Evolutionary conservation across 331 rosid genomes (phyloP).

Genomic region (Stylosanthes scabra): DNA sequence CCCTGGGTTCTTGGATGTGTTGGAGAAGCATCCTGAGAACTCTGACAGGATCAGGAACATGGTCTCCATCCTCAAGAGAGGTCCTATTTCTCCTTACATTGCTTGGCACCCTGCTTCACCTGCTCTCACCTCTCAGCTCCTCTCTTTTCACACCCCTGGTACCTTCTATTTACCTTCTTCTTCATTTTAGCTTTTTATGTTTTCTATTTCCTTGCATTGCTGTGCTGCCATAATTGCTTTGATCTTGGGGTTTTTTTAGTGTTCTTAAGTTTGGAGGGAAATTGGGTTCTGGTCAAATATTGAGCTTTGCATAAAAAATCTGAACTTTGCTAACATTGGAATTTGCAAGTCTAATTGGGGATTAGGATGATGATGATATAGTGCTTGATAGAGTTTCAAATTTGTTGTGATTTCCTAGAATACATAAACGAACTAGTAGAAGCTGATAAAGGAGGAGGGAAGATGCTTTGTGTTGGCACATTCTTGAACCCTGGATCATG

Average conservation of each 20-base stretch:
- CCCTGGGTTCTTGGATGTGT: slow-evolving; percentile 81
- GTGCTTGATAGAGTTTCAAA: slow-evolving; percentile 35
- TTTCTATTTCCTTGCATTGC: not conserved
- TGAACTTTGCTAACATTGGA: too few relatives aligned
- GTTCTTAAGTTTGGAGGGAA: not conserved
- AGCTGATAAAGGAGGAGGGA: slow-evolving; percentile 80
- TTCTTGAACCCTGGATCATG: slow-evolving; percentile 89
- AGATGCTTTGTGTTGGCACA: slow-evolving; percentile 69
- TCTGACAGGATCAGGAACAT: slow-evolving; percentile 81
- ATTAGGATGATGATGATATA: not conserved
- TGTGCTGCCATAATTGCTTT: not conserved
- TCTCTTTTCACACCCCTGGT: slow-evolving; percentile 79
- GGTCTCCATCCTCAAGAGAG: slow-evolving; percentile 76
- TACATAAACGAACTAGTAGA: slow-evolving; percentile 69
- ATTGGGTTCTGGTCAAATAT: not conserved
- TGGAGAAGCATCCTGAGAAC: slow-evolving; percentile 93
- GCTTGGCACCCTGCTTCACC: slow-evolving; percentile 64
- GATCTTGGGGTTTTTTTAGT: not conserved
- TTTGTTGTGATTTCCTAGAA: slow-evolving; percentile 45
- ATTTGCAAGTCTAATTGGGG: too few relatives aligned
- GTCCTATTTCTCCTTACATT: slow-evolving; percentile 76
- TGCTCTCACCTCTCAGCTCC: slow-evolving; percentile 61
- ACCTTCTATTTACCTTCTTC: not conserved
- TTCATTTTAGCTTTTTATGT: not conserved
- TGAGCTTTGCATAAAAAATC: slow-evolving; percentile 1